These are phyloP conservation scores for Cubamyces lactineus DNA, from an alignment of 768 basidiomycete species.

Conservation along the genomic window DNA sequence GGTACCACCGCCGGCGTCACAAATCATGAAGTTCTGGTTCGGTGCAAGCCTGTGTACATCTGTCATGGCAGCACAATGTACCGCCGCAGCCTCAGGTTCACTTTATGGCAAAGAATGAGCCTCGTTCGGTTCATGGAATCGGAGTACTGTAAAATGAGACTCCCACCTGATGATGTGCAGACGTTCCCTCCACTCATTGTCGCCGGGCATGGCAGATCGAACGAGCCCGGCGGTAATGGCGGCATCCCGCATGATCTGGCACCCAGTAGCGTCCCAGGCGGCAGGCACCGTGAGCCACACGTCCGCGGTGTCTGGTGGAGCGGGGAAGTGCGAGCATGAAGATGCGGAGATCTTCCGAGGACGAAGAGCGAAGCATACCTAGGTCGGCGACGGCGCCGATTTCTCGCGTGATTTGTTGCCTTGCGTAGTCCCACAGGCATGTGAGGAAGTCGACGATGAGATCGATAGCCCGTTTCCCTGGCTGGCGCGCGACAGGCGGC, in stretches of 20 bases:
- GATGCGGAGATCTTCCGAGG: conserved; percentile 6
- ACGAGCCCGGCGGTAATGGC: conserved; percentile 84
- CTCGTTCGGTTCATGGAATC: not conserved
- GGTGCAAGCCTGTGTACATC: conserved; percentile 78
- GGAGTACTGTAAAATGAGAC: conserved; percentile 9
- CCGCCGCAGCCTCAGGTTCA: conserved; percentile 85
- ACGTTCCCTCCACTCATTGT: conserved; percentile 77
- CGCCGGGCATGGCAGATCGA: conserved; percentile 68
- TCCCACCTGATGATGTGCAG: conserved; percentile 76
- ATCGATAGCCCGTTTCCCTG: conserved; percentile 75
- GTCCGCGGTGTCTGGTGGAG: conserved; percentile 68
- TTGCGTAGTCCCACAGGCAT: conserved; percentile 86
- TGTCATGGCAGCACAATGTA: conserved; percentile 83
- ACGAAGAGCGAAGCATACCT: conserved; percentile 48
- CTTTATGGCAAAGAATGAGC: conserved; percentile 35
- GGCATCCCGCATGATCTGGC: conserved; percentile 83
- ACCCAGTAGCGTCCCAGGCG: conserved; percentile 88
- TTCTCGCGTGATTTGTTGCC: conserved; percentile 83
- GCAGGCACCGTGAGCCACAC: conserved; percentile 89
- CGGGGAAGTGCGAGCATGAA: conserved; percentile 1
- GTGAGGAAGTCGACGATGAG: conserved; percentile 83
- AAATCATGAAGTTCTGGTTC: conserved; percentile 89
- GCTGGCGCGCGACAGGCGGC: conserved; percentile 42
- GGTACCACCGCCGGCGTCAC: conserved; percentile 84
- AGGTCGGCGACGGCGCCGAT: conserved; percentile 87